Conservation (phyloP, 345 rosid genomes). For the Salix dunnii region DNA sequence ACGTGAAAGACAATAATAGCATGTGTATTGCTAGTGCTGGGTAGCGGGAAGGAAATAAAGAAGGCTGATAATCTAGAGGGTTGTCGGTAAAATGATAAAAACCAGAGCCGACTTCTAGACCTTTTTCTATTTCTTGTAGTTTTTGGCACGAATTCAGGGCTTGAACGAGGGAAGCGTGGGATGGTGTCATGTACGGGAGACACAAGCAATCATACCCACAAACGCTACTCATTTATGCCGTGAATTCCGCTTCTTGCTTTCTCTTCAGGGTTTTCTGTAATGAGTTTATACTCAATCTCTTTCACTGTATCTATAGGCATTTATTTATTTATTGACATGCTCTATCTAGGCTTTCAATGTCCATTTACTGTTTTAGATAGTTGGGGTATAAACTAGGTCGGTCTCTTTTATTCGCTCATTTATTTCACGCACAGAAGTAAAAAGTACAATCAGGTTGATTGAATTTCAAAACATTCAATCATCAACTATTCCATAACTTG, state of each 20-base stretch:
- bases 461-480: too few relatives aligned
- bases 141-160: not conserved
- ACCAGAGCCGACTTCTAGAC: constrained; percentile 8
- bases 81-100: constrained; percentile 18
- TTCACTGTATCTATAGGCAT: too few relatives aligned
- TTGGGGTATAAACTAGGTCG: too few relatives aligned
- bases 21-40: not conserved
- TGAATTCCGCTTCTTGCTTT: constrained; percentile 38
- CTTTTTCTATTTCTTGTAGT: not conserved
- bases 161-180: constrained; percentile 1
- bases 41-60: not conserved
- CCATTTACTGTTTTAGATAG: too few relatives aligned
- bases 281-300: constrained; percentile 2
- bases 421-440: too few relatives aligned
- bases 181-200: constrained; percentile 24
- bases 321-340: too few relatives aligned
- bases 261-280: constrained; percentile 23
- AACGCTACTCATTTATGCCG: constrained; percentile 17
- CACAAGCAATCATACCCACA: constrained; percentile 28
- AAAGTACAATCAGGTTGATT: too few relatives aligned
- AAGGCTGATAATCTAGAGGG: not conserved
- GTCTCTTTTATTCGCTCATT: too few relatives aligned
- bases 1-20: constrained; percentile 44
- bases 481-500: too few relatives aligned
- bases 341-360: too few relatives aligned